Base-by-base conservation (phyloP, 305 asterid genomes). In the Ilex paraguariensis region DNA sequence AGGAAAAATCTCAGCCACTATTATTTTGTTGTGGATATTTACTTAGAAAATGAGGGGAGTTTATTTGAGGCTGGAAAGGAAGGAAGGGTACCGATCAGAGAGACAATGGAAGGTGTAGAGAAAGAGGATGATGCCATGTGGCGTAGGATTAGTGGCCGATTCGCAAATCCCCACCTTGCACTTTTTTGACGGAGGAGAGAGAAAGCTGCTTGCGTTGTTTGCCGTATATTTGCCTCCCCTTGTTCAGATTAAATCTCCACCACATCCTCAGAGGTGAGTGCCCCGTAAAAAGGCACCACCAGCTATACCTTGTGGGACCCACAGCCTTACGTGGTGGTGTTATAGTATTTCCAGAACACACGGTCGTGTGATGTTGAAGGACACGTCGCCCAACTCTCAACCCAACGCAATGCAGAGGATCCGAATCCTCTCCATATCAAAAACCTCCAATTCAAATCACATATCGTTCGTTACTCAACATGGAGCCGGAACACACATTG, bases 1-100 rank as follows among this genome's bases (percentile, higher is more conserved):
- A 56, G 74, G 73, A 75, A 80, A 76, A 82, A 67, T 68, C 66
- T 77, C 84, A 88, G 96, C 98, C 98, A 91, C 95, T 64, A 86
- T 68, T 69, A 72, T 68, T 70, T 82, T 21, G 28, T 63, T 50
- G 13, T 14, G 0, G 49, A 54, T 68, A 62, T 68, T 61, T 64
- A 68, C 73, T 57, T 16, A 6, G 49, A 58, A 74, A 79, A 72
- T 62, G 49, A 63, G 75, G 17, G 67, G 63, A 31, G 61, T 56
- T 71, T 66, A 65, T 73, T 77, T 84, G 93, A 84, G 96, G 96
- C 90, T 70, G 77, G 71, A 63, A 65, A 66, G 66, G 51, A 31
- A 66, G 68, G 72, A 67, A 58, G 65, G 30, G 11, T 48, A 54
- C 73, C 45, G 31, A 50, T 57, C 44, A 67, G 61, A 59, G 74